Percentiles rank a stretch among this genome's conserved stretches.
Evolutionary conservation across 2,329 filamentous ascomycete genomes (phyloP).

Genomic region (Ophiostoma himal-ulmi): DNA sequence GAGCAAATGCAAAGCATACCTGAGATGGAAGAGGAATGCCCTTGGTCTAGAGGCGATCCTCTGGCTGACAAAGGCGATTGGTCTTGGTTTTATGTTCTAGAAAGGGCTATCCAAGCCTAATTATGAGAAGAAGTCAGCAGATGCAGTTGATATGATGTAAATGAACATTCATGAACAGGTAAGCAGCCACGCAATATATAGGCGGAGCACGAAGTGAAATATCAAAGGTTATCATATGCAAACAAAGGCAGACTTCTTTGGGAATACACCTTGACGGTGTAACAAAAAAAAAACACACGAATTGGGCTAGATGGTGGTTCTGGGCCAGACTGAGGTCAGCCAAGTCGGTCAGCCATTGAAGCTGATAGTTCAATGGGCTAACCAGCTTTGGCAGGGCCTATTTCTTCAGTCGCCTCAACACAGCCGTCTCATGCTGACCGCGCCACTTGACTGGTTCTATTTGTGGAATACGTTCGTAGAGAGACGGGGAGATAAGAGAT

Average conservation of each 20-base stretch:
- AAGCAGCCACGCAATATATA: background rate
- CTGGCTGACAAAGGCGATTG: background rate
- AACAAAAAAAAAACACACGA: background rate
- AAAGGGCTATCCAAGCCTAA: background rate
- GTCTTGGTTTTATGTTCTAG: background rate
- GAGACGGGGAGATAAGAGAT: background rate
- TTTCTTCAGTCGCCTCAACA: background rate
- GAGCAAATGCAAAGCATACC: slow-evolving; percentile 1
- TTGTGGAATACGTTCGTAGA: background rate
- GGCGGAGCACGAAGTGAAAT: background rate
- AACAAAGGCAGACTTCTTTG: background rate
- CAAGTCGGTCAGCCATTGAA: background rate
- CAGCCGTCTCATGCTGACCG: background rate
- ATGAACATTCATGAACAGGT: background rate
- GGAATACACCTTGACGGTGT: background rate
- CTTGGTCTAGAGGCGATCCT: background rate
- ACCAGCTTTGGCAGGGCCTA: background rate
- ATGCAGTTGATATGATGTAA: background rate
- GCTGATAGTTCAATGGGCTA: background rate
- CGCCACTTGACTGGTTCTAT: slow-evolving; percentile 3
- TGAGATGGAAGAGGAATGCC: background rate
- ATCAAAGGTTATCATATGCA: background rate
- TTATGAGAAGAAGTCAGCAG: background rate
- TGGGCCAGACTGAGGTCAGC: background rate
- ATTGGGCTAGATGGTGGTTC: background rate